Percentiles rank a stretch among this genome's conserved stretches.
Conservation (phyloP, 2,329 filamentous ascomycete species). For the Bipolaris zeicola region DNA sequence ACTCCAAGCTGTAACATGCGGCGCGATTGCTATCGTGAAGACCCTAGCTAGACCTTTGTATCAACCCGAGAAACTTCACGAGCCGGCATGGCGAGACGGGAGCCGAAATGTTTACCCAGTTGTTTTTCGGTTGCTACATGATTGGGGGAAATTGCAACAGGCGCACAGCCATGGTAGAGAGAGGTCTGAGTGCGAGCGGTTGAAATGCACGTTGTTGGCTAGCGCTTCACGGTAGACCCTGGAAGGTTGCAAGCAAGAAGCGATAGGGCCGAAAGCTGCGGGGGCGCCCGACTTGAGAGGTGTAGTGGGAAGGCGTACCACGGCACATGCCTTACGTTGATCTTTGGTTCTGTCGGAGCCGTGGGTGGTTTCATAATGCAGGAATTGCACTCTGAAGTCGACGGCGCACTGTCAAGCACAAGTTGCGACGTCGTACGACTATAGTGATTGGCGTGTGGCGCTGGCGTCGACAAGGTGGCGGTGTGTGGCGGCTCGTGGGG, state of each 20-base stretch:
- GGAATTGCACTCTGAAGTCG: background rate
- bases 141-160: too few species aligned
- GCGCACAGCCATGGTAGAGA: too few species aligned
- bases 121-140: too few species aligned
- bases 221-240: too few species aligned
- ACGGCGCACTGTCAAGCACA: background rate
- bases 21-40: too few species aligned
- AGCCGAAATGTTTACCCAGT: too few species aligned
- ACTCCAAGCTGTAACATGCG: too few species aligned
- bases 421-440: background rate
- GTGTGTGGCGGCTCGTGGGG: conserved; percentile 2
- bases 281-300: background rate
- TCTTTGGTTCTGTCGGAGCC: background rate
- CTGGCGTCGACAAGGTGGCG: background rate
- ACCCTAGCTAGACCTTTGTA: too few species aligned
- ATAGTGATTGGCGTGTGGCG: background rate
- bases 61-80: too few species aligned
- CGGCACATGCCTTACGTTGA: background rate
- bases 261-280: background rate
- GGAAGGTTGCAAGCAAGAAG: background rate
- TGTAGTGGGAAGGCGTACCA: background rate
- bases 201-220: too few species aligned
- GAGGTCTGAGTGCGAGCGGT: too few species aligned
- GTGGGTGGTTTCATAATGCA: background rate
- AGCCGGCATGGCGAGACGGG: too few species aligned